Percentiles rank a stretch among this genome's conserved stretches.
Evolutionary conservation across 805 yeast genomes (phyloP).

Genomic region (Ogataea degrootiae): DNA sequence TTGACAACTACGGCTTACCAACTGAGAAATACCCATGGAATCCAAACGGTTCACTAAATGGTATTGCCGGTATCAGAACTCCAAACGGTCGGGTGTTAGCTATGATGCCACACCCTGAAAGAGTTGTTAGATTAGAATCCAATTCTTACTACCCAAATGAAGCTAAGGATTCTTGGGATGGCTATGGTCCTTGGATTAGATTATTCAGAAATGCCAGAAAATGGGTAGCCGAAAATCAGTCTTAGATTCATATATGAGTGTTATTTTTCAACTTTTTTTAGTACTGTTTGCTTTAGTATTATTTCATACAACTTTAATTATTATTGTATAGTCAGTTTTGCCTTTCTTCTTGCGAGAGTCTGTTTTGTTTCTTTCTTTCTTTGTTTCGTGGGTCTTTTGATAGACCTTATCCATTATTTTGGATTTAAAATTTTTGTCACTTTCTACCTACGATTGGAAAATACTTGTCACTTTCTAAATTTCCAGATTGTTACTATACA

Average conservation of each 20-base stretch:
- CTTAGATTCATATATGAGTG: background rate
- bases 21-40: constrained; percentile 87
- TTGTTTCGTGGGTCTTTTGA: background rate
- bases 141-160: constrained; percentile 83
- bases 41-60: constrained; percentile 94
- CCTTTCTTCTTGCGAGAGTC: background rate
- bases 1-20: constrained; percentile 84
- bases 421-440: background rate
- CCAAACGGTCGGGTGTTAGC: constrained; percentile 95
- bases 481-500: no score
- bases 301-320: background rate
- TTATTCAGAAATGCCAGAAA: constrained; percentile 88
- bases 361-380: background rate
- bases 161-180: constrained; percentile 63
- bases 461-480: no score
- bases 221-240: constrained; percentile 59
- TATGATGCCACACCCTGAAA: constrained; percentile 99
- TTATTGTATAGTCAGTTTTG: no score
- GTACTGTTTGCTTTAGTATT: background rate
- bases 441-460: no score
- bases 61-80: constrained; percentile 87
- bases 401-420: background rate
- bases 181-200: constrained; percentile 93
- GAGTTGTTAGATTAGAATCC: constrained; percentile 81
- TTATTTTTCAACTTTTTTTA: background rate